Percentiles rank a stretch among this genome's conserved stretches.
Evolutionary conservation across 331 rosid species (phyloP).

Genomic region (Quercus tomentella): DNA sequence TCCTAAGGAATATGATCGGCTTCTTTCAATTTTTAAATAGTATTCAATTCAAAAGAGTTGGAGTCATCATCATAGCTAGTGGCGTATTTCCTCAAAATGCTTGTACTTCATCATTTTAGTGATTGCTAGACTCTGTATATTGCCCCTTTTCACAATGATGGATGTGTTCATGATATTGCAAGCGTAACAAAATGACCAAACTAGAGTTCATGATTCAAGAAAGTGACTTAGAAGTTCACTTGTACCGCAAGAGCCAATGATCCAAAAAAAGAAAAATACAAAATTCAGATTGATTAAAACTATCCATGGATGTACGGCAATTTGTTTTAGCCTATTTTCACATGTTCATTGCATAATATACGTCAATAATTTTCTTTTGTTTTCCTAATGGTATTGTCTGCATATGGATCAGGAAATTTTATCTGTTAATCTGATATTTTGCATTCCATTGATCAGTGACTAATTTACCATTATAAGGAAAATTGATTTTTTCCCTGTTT

Average conservation of each 20-base stretch:
- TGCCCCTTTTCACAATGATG: not conserved
- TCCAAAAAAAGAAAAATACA: not conserved
- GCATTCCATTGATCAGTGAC: not conserved
- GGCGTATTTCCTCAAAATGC: not conserved
- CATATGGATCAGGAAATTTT: not conserved
- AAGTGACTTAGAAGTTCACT: not conserved
- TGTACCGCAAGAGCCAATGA: not conserved
- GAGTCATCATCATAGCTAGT: not conserved
- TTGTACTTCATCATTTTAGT: not conserved
- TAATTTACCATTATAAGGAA: not conserved
- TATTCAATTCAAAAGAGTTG: not conserved
- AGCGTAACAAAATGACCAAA: not conserved
- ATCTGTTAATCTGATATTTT: not conserved
- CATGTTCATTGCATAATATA: not conserved
- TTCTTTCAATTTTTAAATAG: not conserved
- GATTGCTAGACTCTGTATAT: not conserved
- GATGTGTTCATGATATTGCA: not conserved
- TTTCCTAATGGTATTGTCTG: not conserved
- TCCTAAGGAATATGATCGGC: not conserved
- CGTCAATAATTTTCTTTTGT: not conserved
- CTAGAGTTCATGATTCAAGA: not conserved
- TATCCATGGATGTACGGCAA: not conserved
- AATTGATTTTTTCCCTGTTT: not conserved
- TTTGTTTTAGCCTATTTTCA: not conserved
- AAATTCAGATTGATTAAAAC: not conserved